These are phyloP conservation scores for Polygonum maritimum DNA, from an alignment of 148 eudicot genomes.

Conservation along the genomic window DNA sequence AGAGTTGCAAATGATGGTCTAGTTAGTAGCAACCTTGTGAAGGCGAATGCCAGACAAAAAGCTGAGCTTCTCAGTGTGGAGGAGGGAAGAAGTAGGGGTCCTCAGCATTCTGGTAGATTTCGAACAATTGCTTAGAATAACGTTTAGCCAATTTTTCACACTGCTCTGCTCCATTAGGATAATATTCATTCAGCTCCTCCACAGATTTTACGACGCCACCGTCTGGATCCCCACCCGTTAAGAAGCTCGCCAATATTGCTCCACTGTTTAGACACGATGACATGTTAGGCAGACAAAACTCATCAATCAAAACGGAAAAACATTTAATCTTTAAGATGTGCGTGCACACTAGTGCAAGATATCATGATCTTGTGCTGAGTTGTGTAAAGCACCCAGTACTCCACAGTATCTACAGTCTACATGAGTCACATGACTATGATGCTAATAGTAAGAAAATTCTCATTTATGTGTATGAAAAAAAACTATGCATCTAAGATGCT, in stretches of 20 bases:
- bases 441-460: no score
- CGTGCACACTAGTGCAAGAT: neutral
- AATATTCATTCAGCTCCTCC: slow-evolving; percentile 36
- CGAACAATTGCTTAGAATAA: slow-evolving; percentile 72
- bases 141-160: slow-evolving; percentile 46
- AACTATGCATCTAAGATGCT: neutral
- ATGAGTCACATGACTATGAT: no score
- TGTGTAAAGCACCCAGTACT: no score
- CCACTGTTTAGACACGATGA: slow-evolving; percentile 33
- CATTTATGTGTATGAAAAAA: neutral
- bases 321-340: neutral
- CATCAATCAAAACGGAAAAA: neutral
- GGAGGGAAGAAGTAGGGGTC: slow-evolving; percentile 37
- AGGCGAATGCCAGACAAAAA: neutral
- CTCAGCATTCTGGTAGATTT: slow-evolving; percentile 45
- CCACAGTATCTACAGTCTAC: no score
- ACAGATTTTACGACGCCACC: slow-evolving; percentile 46
- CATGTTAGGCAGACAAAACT: neutral
- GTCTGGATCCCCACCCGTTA: slow-evolving; percentile 45
- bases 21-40: neutral
- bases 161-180: slow-evolving; percentile 35
- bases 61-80: neutral
- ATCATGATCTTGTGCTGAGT: neutral
- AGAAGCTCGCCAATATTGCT: slow-evolving; percentile 45
- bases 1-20: neutral